Base-by-base conservation (phyloP, 2,329 filamentous ascomycete species). In the Microascus cirrosus region DNA sequence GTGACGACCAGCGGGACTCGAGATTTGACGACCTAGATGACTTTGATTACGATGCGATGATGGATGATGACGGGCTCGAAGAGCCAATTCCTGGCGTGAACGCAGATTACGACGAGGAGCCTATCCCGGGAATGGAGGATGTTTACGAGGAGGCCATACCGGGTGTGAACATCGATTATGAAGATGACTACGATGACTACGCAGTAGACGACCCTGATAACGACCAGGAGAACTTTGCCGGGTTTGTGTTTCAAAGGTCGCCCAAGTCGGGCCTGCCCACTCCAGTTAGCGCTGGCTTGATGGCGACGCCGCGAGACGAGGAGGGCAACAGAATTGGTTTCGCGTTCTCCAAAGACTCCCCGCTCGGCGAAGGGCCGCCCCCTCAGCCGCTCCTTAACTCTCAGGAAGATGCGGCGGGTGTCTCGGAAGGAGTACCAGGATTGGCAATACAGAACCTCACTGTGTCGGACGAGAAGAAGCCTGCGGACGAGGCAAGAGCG, bases 51-150 rank as follows among this genome's bases (percentile, higher is more conserved):
- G 80, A 85, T 58, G 80, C 78, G 13, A 83, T 84, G 76, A 81
- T 84, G 73, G 81, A 85, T 32, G 83, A 85, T 55, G 84, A 82
- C 62, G 83, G 79, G 0, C 71, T 84, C 2, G 85, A 89, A 62
- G 86, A 89, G 67, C 74, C 74, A n/a, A 87, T 87, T 32, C 84
- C 84, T 0, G 80, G 79, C 2, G 70, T 77, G n/a, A 73, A 82
- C 65, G 74, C 71, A 3, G 77, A 80, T 59, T 70, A 50, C 20
- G 70, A 75, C 11, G 72, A 77, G 22, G 72, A 72, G n/a, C 70
- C 73, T 13, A 70, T 73, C 25, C 67, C 72, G 54, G 65, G 68
- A 25, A 62, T 64, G 45, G 65, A 62, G 18, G 60, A 62, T 32
- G 66, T 67, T 32, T 68, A 58, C 25, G 59, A 63, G 4, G 58